Conservation (phyloP, 176 grass and related monocot species). For the Poa pratensis region DNA sequence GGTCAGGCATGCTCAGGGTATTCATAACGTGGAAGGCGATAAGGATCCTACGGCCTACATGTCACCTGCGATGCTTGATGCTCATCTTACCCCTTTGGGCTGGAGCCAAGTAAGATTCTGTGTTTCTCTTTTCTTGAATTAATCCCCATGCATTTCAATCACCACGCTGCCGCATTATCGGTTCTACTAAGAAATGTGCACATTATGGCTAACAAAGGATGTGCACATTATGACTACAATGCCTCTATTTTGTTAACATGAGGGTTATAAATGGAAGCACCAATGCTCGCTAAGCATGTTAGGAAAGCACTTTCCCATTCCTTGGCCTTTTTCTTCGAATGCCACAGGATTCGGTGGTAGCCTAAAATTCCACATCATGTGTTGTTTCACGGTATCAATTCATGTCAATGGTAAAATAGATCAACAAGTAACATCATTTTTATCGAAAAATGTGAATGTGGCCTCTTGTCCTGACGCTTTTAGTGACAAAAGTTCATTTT, state of each 20-base stretch:
- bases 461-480: neutral
- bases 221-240: neutral
- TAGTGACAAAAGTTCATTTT: neutral
- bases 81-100: conserved; percentile 57
- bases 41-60: conserved; percentile 60
- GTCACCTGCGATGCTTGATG: conserved; percentile 65
- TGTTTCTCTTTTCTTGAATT: no score
- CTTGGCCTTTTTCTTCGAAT: no score
- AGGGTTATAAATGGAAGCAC: no score
- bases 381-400: no score
- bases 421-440: neutral
- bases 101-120: conserved; percentile 58
- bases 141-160: no score
- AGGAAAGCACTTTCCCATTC: no score
- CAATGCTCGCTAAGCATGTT: no score
- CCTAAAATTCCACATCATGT: no score
- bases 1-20: conserved; percentile 76
- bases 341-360: no score
- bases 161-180: neutral
- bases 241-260: neutral
- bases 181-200: neutral
- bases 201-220: no score
- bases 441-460: no score
- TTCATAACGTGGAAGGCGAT: conserved; percentile 86
- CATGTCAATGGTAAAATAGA: no score